Evolutionary conservation across 371 early-diverging fungal genomes (phyloP), one percentile per base, ranked within the genome.

Genomic region (Mucor saturninus): DNA sequence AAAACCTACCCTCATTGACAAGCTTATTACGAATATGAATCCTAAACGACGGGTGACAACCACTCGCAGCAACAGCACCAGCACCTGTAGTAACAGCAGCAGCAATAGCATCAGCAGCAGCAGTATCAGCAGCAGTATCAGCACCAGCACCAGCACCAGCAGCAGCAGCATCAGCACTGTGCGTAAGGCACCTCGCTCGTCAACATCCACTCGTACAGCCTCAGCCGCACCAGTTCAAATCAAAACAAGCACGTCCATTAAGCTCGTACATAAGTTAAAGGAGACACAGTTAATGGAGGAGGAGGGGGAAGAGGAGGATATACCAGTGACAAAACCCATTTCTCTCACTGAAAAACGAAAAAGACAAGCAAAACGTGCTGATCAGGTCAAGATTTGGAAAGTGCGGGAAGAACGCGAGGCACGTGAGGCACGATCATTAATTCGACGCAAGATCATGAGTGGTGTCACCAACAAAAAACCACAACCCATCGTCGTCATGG

Each of bases 331-430:
- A 2, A 57, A 54, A 38, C 76, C 71, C 5, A 62, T 77, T 3
- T 68, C 80, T 0, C 15, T 66, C 10, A 67, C 70, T 28, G 80
- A 80, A 56, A 75, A 75, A 45, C 43, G 75, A 43, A 67, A 57
- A 39, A 40, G 80, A 45, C 75, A 77, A 51, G 69, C 72, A 0
- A 70, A 69, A 48, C 67, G 80, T 21, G 74, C 69, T 21, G 69
- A 75, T 56, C 80, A 80, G 53, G 56, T 80, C 32, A 80, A 80
- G 45, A 56, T 64, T 13, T 80, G 77, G 77, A 74, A 71, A 15
- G 80, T 77, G 14, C 61, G 80, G 39, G 77, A 80, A 67, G 77
- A 75, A 57, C 56, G 77, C 38, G 80, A 80, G 39, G 80, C 72
- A 31, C 56, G 80, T 35, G 76, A 77, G 37, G 69, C 64, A 13